A percentile compares a stretch with the other conserved stretches of the same genome.
Conservation (phyloP, 371 early-diverging fungal genomes). For the Conidiobolus incongruus region DNA sequence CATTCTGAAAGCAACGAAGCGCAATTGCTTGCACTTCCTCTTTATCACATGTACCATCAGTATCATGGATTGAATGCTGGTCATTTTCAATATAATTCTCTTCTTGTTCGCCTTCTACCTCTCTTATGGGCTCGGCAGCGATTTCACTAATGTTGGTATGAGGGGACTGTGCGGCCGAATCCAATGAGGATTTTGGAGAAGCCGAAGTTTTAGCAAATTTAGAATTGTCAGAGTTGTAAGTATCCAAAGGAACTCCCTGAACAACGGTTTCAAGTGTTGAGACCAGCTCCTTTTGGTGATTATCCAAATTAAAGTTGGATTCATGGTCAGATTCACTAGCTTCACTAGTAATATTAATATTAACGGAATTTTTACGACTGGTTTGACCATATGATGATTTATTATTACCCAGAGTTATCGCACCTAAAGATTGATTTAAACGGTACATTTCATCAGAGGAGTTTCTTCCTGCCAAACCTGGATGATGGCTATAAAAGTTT, state of each 20-base stretch:
- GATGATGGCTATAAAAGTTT: background rate
- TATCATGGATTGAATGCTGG: too few relatives aligned
- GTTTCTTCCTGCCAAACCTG: background rate
- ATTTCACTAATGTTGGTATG: too few relatives aligned
- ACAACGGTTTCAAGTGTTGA: background rate
- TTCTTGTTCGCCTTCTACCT: too few relatives aligned
- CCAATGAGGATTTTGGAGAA: too few relatives aligned
- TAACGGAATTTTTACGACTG: background rate
- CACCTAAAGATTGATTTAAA: background rate
- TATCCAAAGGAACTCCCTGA: background rate
- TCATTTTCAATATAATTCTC: too few relatives aligned
- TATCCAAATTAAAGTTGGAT: background rate
- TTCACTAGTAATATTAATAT: background rate
- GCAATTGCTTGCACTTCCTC: background rate
- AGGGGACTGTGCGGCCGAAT: too few relatives aligned
- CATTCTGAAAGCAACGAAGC: background rate
- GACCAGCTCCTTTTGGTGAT: background rate
- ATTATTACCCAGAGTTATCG: background rate
- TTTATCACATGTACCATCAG: too few relatives aligned
- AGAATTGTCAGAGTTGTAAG: background rate
- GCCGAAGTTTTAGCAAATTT: too few relatives aligned
- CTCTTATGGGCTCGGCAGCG: too few relatives aligned
- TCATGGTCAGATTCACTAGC: background rate
- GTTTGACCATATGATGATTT: background rate
- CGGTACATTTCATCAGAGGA: background rate